Conservation (phyloP, 352 stramenopile species). For the Phytopythium montanum region DNA sequence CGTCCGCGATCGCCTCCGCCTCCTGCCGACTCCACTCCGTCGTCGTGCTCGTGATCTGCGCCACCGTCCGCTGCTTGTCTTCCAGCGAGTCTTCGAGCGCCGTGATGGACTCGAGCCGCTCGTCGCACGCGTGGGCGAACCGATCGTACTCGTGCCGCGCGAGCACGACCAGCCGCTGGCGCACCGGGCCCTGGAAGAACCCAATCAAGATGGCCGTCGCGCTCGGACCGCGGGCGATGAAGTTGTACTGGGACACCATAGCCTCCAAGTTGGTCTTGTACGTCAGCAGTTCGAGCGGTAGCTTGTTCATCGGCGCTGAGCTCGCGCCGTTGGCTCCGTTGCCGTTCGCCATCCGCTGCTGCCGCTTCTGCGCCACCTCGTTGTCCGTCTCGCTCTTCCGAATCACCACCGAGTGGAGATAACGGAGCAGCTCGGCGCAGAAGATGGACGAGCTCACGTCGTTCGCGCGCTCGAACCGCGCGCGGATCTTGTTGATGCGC, state of each 20-base stretch:
- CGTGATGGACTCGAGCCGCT: slow-evolving; percentile 40
- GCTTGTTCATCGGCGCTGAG: slow-evolving; percentile 29
- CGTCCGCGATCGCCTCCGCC: slow-evolving; percentile 35
- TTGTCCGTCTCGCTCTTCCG: slow-evolving; percentile 63
- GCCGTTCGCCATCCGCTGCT: slow-evolving; percentile 14
- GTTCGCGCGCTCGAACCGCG: slow-evolving; percentile 60
- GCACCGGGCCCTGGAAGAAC: slow-evolving; percentile 56
- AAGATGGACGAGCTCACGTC: slow-evolving; percentile 60
- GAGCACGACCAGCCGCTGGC: slow-evolving; percentile 39
- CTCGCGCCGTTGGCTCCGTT: slow-evolving; percentile 13
- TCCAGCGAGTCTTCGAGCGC: slow-evolving; percentile 47
- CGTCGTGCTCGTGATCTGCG: slow-evolving; percentile 41
- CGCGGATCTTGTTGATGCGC: slow-evolving; percentile 37
- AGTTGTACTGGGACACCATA: slow-evolving; percentile 78
- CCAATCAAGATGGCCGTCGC: slow-evolving; percentile 43
- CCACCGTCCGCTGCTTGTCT: slow-evolving; percentile 41
- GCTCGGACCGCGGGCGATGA: slow-evolving; percentile 56
- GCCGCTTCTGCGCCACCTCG: slow-evolving; percentile 41
- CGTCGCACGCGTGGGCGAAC: slow-evolving; percentile 47
- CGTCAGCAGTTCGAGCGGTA: slow-evolving; percentile 64
- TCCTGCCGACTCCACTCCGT: slow-evolving; percentile 50
- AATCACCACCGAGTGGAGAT: slow-evolving; percentile 66
- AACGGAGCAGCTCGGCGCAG: slow-evolving; percentile 58
- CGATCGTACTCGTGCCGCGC: slow-evolving; percentile 56
- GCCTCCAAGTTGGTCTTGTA: slow-evolving; percentile 81